These are phyloP conservation scores for Microcera coccophila DNA, from an alignment of 2,329 filamentous ascomycete species.

Conservation along the genomic window DNA sequence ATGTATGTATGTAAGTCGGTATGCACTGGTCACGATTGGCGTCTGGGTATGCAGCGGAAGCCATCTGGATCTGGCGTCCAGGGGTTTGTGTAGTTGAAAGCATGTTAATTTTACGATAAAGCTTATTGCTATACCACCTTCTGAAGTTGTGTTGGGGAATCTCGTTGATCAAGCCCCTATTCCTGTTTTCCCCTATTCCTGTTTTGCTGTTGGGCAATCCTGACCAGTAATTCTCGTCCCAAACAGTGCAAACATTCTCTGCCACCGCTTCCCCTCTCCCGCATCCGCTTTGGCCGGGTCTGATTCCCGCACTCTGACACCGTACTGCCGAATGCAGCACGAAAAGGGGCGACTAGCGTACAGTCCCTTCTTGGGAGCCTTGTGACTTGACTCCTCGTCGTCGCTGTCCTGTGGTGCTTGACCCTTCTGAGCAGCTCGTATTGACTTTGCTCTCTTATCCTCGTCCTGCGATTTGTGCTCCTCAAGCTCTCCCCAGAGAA, in stretches of 20 bases:
- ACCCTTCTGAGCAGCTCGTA: constrained; percentile 23
- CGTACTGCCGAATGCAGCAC: constrained; percentile 71
- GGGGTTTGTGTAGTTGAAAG: constrained; percentile 8
- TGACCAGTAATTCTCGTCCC: constrained; percentile 57
- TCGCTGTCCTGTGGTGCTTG: constrained; percentile 40
- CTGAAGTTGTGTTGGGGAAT: no score
- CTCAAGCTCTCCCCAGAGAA: constrained; percentile 82
- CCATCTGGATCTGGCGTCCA: constrained; percentile 15
- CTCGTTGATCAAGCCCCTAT: no score
- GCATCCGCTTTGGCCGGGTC: constrained; percentile 43
- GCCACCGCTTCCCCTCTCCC: constrained; percentile 50
- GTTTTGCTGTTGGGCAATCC: no score
- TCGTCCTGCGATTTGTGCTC: constrained; percentile 55
- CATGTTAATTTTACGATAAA: no score
- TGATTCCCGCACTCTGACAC: constrained; percentile 44
- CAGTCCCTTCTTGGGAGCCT: constrained; percentile 4
- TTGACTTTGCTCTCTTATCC: constrained; percentile 25
- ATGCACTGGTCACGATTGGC: constrained; percentile 10
- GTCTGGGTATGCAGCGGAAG: constrained; percentile 21
- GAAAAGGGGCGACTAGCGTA: constrained; percentile 58
- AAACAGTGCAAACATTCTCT: constrained; percentile 61
- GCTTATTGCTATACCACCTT: no score
- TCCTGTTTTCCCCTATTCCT: no score
- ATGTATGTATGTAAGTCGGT: constrained; percentile 16
- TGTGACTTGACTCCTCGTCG: constrained; percentile 21